phyloP scores from a whole-genome alignment of 441 rosid genomes.

The Euphorbia schlechtendalii region DNA sequence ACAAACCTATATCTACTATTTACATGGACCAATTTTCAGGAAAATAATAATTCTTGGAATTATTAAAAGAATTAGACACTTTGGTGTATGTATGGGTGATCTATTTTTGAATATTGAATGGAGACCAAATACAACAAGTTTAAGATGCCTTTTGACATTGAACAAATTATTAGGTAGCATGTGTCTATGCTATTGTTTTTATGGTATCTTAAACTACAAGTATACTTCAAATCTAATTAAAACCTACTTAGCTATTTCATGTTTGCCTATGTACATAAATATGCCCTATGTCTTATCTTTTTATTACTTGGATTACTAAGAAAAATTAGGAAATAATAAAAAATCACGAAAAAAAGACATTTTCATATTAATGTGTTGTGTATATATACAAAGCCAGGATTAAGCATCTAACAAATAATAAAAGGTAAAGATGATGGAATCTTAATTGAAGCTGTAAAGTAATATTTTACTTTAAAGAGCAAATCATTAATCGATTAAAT shows the following conservation, averaged over 20 bases:
- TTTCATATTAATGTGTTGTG: no score
- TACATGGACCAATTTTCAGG: not conserved
- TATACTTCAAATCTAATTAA: not conserved
- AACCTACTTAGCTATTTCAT: not conserved
- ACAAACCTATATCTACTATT: not conserved
- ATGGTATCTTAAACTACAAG: not conserved
- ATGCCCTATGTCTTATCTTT: not conserved
- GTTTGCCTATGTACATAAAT: not conserved
- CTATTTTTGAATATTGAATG: not conserved
- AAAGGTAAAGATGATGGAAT: not conserved
- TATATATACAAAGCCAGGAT: no score
- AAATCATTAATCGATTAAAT: no score
- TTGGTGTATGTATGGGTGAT: no score
- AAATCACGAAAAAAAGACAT: no score
- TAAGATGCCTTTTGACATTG: not conserved
- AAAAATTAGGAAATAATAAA: not conserved
- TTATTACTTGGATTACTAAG: not conserved
- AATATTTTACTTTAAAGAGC: no score
- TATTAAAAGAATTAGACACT: not conserved
- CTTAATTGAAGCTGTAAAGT: not conserved
- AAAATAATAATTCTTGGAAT: not conserved
- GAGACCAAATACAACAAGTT: not conserved
- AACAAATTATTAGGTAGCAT: slow-evolving; percentile 5
- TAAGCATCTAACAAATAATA: not conserved
- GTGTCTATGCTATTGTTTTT: not conserved